phyloP scores from a whole-genome alignment of 306 rosid species.

The Ormosia emarginata region DNA sequence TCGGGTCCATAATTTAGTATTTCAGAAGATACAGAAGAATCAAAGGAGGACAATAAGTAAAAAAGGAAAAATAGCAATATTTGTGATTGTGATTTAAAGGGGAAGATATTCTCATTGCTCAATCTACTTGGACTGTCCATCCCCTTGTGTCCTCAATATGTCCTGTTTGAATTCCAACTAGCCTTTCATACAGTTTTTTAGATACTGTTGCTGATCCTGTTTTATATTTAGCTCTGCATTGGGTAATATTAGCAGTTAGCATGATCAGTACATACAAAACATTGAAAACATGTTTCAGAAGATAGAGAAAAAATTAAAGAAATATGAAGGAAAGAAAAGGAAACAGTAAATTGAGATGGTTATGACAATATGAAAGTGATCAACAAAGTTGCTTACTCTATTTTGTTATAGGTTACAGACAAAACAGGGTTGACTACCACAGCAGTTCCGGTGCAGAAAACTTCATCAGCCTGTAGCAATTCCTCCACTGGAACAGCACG shows the following conservation, averaged over 20 bases:
- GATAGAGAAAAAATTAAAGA: background rate
- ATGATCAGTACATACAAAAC: background rate
- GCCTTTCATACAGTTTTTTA: constrained; percentile 25
- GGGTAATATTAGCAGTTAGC: background rate
- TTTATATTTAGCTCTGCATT: constrained; percentile 31
- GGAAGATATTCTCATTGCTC: background rate
- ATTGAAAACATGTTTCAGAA: background rate
- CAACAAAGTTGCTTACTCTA: background rate
- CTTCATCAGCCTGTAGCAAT: constrained; percentile 43
- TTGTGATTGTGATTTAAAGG: background rate
- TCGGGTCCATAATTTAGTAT: background rate
- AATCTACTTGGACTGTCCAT: constrained; percentile 33
- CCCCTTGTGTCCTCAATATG: constrained; percentile 35
- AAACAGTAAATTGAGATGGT: background rate
- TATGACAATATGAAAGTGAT: background rate
- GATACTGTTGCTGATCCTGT: constrained; percentile 30
- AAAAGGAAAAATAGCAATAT: background rate
- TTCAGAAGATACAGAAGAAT: background rate
- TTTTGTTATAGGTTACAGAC: constrained; percentile 23
- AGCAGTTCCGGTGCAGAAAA: constrained; percentile 52
- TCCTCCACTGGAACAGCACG: constrained; percentile 35
- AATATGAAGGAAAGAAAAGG: background rate
- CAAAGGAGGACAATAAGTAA: background rate
- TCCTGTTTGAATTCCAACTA: constrained; percentile 41
- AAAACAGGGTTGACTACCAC: constrained; percentile 29